phyloP scores from a whole-genome alignment of 1,284 basidiomycete genomes.

The Boletus smithii region DNA sequence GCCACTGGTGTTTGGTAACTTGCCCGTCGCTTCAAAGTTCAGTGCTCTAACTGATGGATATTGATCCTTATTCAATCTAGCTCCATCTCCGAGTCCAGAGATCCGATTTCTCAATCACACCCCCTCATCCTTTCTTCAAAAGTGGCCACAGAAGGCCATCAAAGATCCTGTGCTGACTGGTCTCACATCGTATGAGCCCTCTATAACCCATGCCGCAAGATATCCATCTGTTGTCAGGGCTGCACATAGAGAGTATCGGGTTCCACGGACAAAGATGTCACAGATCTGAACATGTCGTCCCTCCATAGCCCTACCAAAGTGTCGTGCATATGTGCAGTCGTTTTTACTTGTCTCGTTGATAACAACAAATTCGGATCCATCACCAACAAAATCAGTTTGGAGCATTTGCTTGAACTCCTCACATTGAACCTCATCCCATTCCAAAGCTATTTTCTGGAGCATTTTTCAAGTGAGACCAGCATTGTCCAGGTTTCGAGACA shows the following conservation, averaged over 20 bases:
- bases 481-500: background rate
- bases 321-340: conserved; percentile 15
- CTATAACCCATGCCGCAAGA: background rate
- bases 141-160: too few relatives aligned
- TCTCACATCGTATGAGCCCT: background rate
- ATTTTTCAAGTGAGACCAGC: background rate
- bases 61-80: too few relatives aligned
- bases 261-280: background rate
- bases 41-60: too few relatives aligned
- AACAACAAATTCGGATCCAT: conserved; percentile 25
- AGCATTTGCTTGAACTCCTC: conserved; percentile 4
- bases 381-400: conserved; percentile 8
- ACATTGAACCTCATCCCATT: background rate
- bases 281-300: background rate
- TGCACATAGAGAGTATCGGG: background rate
- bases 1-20: too few relatives aligned
- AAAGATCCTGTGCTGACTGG: too few relatives aligned
- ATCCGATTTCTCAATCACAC: too few relatives aligned
- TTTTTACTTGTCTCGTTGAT: conserved; percentile 31
- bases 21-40: too few relatives aligned
- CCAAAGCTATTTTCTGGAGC: conserved; percentile 14
- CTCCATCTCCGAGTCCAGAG: too few relatives aligned
- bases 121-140: too few relatives aligned
- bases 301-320: background rate
- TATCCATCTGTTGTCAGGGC: background rate